Conservation (phyloP, 352 stramenopile species). For the Phytophthora chlamydospora region DNA sequence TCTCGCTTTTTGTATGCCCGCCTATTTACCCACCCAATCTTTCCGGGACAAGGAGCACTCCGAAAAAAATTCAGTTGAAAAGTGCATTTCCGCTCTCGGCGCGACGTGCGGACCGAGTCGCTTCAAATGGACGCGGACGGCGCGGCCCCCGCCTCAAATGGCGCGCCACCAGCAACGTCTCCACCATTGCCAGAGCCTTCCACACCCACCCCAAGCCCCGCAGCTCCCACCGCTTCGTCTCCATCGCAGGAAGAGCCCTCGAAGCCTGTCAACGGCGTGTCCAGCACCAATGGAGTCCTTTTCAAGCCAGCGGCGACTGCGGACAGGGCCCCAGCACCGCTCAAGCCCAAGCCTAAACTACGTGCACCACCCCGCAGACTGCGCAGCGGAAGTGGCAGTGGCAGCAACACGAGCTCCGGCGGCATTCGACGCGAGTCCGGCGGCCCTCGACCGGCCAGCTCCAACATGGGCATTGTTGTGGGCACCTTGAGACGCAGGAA, state of each 20-base stretch:
- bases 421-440: conserved; percentile 21
- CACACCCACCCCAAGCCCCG: background rate
- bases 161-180: conserved; percentile 6
- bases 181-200: background rate
- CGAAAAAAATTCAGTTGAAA: conserved; percentile 22
- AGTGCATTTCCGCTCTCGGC: background rate
- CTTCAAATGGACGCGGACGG: conserved; percentile 23
- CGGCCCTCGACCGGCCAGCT: conserved; percentile 32
- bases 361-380: conserved; percentile 47
- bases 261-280: conserved; percentile 15
- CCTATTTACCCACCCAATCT: too few species aligned
- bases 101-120: conserved; percentile 12
- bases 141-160: conserved; percentile 3
- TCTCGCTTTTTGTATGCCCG: too few species aligned
- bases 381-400: conserved; percentile 59
- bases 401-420: conserved; percentile 41
- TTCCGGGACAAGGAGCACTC: background rate
- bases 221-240: background rate
- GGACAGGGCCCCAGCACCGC: conserved; percentile 14
- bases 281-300: conserved; percentile 6
- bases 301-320: background rate
- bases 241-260: background rate
- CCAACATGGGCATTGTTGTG: conserved; percentile 48
- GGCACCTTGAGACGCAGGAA: conserved; percentile 47
- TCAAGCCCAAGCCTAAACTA: conserved; percentile 27